A percentile compares a stretch with the other conserved stretches of the same genome.
Evolutionary conservation across 352 stramenopile genomes (phyloP).

Genomic region (Globisporangium middletonii): DNA sequence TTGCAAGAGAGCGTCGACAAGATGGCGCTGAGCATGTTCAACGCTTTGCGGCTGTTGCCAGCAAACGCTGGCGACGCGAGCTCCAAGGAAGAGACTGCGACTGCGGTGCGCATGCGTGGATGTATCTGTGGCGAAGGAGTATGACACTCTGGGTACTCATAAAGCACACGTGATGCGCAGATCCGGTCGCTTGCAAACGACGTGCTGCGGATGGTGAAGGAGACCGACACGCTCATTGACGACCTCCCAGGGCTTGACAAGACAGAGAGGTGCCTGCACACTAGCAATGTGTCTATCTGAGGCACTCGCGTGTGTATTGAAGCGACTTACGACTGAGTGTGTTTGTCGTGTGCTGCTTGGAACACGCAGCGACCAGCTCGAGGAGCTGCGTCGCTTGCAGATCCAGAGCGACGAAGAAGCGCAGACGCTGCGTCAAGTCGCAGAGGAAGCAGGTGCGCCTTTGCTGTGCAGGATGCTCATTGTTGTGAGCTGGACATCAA

Average conservation of each 20-base stretch:
- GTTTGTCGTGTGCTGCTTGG: neutral
- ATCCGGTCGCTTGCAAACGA: constrained; percentile 73
- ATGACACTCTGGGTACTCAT: too few species aligned
- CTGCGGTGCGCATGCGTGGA: constrained; percentile 23
- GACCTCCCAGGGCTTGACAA: constrained; percentile 77
- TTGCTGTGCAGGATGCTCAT: neutral
- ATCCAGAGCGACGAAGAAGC: constrained; percentile 83
- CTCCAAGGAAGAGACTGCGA: constrained; percentile 49
- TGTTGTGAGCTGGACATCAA: too few species aligned
- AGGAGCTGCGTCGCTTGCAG: constrained; percentile 71
- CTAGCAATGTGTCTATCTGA: neutral
- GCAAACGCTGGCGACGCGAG: constrained; percentile 37
- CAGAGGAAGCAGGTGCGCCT: constrained; percentile 63
- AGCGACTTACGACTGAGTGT: neutral
- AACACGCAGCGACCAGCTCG: constrained; percentile 58
- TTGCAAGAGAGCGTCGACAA: constrained; percentile 84
- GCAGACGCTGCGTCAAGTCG: constrained; percentile 74
- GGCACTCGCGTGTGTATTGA: neutral
- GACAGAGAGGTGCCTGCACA: constrained; percentile 47
- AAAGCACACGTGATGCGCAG: constrained; percentile 13
- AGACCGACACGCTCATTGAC: constrained; percentile 76
- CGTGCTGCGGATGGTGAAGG: constrained; percentile 70
- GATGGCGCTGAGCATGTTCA: constrained; percentile 87
- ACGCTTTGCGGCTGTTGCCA: constrained; percentile 72
- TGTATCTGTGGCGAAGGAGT: too few species aligned